These are phyloP conservation scores for Hypoxylon sp. DNA, from an alignment of 2,329 filamentous ascomycete species.

Conservation along the genomic window DNA sequence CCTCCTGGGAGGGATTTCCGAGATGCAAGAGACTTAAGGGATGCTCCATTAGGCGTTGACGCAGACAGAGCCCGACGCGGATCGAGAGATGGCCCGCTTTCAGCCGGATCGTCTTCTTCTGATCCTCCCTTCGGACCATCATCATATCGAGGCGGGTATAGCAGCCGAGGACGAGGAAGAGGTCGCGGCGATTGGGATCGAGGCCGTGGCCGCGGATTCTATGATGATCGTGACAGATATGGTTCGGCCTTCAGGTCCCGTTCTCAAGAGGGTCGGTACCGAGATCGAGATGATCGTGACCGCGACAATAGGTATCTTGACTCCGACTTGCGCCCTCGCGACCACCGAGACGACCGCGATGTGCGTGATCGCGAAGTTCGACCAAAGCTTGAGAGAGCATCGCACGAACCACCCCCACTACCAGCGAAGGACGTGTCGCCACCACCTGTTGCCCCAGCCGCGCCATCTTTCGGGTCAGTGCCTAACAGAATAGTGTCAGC, in stretches of 20 bases:
- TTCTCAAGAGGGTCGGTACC: slow-evolving; percentile 74
- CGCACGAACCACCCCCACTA: slow-evolving; percentile 64
- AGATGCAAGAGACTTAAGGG: slow-evolving; percentile 66
- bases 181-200: slow-evolving; percentile 68
- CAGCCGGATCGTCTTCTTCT: slow-evolving; percentile 78
- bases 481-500: slow-evolving; percentile 62
- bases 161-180: slow-evolving; percentile 68
- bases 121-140: slow-evolving; percentile 73
- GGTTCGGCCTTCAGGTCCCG: slow-evolving; percentile 69
- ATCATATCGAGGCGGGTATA: slow-evolving; percentile 70
- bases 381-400: slow-evolving; percentile 66
- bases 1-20: slow-evolving; percentile 76
- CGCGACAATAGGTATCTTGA: slow-evolving; percentile 57
- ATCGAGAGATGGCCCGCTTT: slow-evolving; percentile 80
- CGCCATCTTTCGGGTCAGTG: slow-evolving; percentile 70
- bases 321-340: slow-evolving; percentile 58
- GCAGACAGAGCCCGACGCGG: slow-evolving; percentile 76
- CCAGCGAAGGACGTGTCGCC: slow-evolving; percentile 68
- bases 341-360: slow-evolving; percentile 69
- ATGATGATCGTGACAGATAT: slow-evolving; percentile 72
- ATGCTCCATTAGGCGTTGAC: slow-evolving; percentile 74
- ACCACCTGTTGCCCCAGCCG: slow-evolving; percentile 70
- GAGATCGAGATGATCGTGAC: slow-evolving; percentile 63
- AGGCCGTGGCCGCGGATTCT: slow-evolving; percentile 66
- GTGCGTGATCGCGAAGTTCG: slow-evolving; percentile 56